Evolutionary conservation across 495 filamentous ascomycete genomes (phyloP).

Genomic region (Penicillium cosmopolitanum): DNA sequence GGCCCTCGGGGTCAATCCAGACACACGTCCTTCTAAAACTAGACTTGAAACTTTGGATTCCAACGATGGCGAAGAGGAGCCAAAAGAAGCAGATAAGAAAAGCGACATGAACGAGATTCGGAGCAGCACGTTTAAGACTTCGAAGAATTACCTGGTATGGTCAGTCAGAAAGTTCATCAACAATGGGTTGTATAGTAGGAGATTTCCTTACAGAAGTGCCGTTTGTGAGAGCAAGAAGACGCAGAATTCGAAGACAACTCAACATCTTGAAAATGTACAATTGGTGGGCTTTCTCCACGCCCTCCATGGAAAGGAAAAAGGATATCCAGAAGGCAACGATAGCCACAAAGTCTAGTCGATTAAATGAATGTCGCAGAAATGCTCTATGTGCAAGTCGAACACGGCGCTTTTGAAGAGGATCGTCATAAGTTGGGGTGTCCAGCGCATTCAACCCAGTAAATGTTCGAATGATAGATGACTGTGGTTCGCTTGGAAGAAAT

Average conservation of each 20-base stretch:
- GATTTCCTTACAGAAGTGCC: conserved; percentile 72
- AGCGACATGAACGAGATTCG: conserved; percentile 90
- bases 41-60: conserved; percentile 96
- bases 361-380: conserved; percentile 93
- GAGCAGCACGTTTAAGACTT: conserved; percentile 94
- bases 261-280: conserved; percentile 95
- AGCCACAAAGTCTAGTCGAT: conserved; percentile 92
- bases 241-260: conserved; percentile 87
- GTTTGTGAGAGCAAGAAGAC: conserved; percentile 85
- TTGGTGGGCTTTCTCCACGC: conserved; percentile 67
- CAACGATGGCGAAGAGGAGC: conserved; percentile 96
- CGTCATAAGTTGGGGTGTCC: conserved; percentile 54
- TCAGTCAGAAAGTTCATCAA: conserved; percentile 28
- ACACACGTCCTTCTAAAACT: conserved; percentile 87
- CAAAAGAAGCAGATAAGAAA: conserved; percentile 98
- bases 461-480: conserved; percentile 76
- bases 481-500: conserved; percentile 43
- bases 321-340: conserved; percentile 96
- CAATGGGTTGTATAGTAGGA: not conserved
- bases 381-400: conserved; percentile 85
- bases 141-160: conserved; percentile 75
- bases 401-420: conserved; percentile 80
- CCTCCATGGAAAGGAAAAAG: conserved; percentile 69
- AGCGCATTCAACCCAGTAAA: conserved; percentile 76
- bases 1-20: conserved; percentile 66